phyloP scores from a whole-genome alignment of 805 yeast species.

The Yamadazyma ubonensis region DNA sequence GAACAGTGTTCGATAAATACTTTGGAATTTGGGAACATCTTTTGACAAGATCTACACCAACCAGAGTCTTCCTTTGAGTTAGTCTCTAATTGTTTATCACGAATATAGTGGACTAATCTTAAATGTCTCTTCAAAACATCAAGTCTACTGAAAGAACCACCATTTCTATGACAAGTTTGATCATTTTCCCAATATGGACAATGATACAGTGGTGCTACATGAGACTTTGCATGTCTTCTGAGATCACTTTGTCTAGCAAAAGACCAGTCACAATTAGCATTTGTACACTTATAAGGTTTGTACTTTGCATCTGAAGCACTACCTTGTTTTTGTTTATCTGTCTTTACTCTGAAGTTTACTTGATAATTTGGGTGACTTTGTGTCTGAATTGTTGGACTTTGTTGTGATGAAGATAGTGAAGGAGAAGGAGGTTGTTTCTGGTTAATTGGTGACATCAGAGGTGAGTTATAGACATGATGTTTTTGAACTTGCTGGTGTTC shows the following conservation, averaged over 20 bases:
- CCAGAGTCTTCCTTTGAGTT: slow-evolving; percentile 53
- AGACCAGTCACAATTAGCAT: slow-evolving; percentile 60
- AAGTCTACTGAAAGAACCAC: slow-evolving; percentile 70
- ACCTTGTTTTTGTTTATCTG: neutral
- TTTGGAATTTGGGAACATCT: slow-evolving; percentile 53
- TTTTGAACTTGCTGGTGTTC: neutral
- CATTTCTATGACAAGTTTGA: slow-evolving; percentile 72
- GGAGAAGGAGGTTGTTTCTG: slow-evolving; percentile 4
- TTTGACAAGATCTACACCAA: slow-evolving; percentile 64
- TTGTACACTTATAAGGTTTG: slow-evolving; percentile 39
- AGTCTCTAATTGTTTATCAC: slow-evolving; percentile 36
- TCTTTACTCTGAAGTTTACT: slow-evolving; percentile 3
- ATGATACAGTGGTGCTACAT: slow-evolving; percentile 60
- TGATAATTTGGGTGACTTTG: slow-evolving; percentile 4
- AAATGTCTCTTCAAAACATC: slow-evolving; percentile 77
- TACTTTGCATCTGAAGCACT: slow-evolving; percentile 1
- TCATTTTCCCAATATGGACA: slow-evolving; percentile 74
- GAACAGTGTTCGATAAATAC: slow-evolving; percentile 63
- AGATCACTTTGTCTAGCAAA: slow-evolving; percentile 69
- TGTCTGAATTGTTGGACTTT: slow-evolving; percentile 2
- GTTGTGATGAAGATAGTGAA: slow-evolving; percentile 1
- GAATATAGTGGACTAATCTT: slow-evolving; percentile 64
- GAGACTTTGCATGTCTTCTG: slow-evolving; percentile 66
- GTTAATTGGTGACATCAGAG: slow-evolving; percentile 2
- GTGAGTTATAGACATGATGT: slow-evolving; percentile 1